Evolutionary conservation across 2,329 filamentous ascomycete genomes (phyloP), one percentile per base, ranked within the genome.

Genomic region (Cladosporium sp.): DNA sequence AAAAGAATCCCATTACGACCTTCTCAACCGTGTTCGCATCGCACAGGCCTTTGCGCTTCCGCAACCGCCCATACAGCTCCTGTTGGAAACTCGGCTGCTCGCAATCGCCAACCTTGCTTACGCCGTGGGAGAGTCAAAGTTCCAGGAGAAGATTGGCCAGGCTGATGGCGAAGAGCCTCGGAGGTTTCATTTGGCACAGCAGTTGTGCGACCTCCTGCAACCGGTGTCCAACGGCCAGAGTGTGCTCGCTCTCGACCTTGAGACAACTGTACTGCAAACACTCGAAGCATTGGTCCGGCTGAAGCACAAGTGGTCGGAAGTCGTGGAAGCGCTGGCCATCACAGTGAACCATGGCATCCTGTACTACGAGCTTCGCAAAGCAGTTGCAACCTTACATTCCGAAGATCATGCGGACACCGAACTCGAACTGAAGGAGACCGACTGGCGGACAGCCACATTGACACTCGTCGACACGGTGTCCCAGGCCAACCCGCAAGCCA

Each of bases 291-390:
- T 98, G 53, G 83, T 88, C 6, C 86, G 83, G 65, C 89, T 89
- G 66, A 85, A 87, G 62, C 74, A 79, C 53, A 91, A 89, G 64
- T 81, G 85, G 31, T 75, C 83, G 33, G 93, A 98, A 67, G 86
- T 98, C 19, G 84, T 90, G 58, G 84, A 89, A 40, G 90, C 93
- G n/a, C 75, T 99, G 40, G 95, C 90, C 63, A 89, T 95, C 50
- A 95, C 92, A 61, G 92, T 97, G 35, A 97, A 95, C 63, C 95
- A 98, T 63, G 95, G 93, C 11, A 86, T 97, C 31, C 78, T 99
- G 42, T 86, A 97, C 60, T 97, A 96, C 64, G 81, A 96, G 59
- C 86, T 95, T 46, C 83, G 92, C 52, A 96, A 95, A 70, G 88
- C 90, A 9, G 87, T 97, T 53, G 85, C 86, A 14, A 87, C 90